Conservation (phyloP, 225 moss, liverwort and hornwort species). For the Pseudisothecium myosuroides region DNA sequence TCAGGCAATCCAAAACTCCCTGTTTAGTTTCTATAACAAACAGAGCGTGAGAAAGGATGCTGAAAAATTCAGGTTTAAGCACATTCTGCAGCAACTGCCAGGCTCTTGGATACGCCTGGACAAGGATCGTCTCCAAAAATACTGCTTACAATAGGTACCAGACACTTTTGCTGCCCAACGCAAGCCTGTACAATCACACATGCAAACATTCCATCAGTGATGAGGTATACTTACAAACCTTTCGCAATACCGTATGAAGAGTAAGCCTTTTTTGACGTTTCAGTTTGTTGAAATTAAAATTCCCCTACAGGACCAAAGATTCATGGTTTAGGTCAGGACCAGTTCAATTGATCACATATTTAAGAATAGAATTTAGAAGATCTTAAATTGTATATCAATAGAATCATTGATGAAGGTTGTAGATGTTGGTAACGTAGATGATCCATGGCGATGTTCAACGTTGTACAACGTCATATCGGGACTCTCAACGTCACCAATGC, state of each 20-base stretch:
- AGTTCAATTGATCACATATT: background rate
- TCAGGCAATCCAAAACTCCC: background rate
- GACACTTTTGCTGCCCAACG: constrained; percentile 52
- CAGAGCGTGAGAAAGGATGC: background rate
- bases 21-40: background rate
- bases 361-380: background rate
- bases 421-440: too few species aligned
- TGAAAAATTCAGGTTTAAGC: background rate
- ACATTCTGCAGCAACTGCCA: constrained; percentile 57
- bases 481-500: background rate
- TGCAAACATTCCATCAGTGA: background rate
- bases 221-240: background rate
- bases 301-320: background rate
- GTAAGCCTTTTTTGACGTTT: background rate
- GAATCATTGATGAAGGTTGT: background rate
- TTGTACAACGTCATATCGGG: background rate
- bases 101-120: constrained; percentile 38
- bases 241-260: background rate
- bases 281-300: background rate
- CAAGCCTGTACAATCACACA: constrained; percentile 38
- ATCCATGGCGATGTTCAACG: background rate
- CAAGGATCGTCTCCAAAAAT: constrained; percentile 56
- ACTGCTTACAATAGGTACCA: constrained; percentile 38
- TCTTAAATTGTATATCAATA: background rate
- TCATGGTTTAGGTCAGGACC: background rate